phyloP scores from a whole-genome alignment of 495 filamentous ascomycete genomes.

The Terfezia claveryi region DNA sequence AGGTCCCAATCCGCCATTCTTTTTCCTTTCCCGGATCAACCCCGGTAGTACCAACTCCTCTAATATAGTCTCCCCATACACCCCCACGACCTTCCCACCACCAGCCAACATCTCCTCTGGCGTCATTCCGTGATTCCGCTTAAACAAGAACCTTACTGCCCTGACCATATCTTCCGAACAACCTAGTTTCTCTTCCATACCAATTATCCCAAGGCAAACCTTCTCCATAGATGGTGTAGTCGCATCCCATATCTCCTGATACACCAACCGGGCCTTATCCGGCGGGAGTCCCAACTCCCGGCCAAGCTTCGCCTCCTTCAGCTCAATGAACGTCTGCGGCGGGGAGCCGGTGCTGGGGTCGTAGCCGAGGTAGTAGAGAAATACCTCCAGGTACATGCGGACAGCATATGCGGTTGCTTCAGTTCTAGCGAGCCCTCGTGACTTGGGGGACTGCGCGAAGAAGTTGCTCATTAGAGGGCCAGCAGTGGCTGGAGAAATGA shows the following conservation, averaged over 20 bases:
- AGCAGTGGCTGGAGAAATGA: background rate
- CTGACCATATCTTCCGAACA: constrained; percentile 8
- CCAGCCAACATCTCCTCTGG: constrained; percentile 9
- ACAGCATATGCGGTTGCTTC: constrained; percentile 11
- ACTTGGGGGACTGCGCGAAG: background rate
- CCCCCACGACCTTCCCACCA: constrained; percentile 1
- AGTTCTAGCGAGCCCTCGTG: constrained; percentile 2
- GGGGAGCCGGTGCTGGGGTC: constrained; percentile 1
- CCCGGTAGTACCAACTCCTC: background rate
- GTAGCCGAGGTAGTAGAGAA: constrained; percentile 9
- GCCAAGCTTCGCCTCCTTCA: constrained; percentile 1
- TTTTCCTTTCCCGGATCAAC: background rate
- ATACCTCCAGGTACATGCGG: constrained; percentile 10
- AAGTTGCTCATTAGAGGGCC: background rate
- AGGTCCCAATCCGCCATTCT: background rate
- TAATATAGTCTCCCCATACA: background rate
- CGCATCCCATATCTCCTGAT: constrained; percentile 10
- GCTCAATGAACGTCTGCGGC: constrained; percentile 4
- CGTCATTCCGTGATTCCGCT: constrained; percentile 9
- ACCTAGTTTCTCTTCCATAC: constrained; percentile 9
- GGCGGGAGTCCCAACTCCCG: constrained; percentile 7
- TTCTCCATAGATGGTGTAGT: constrained; percentile 9
- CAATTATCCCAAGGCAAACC: constrained; percentile 11
- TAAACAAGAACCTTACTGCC: constrained; percentile 7
- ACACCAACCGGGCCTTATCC: constrained; percentile 7